phyloP scores from a whole-genome alignment of 495 filamentous ascomycete genomes.

The Letharia lupina region DNA sequence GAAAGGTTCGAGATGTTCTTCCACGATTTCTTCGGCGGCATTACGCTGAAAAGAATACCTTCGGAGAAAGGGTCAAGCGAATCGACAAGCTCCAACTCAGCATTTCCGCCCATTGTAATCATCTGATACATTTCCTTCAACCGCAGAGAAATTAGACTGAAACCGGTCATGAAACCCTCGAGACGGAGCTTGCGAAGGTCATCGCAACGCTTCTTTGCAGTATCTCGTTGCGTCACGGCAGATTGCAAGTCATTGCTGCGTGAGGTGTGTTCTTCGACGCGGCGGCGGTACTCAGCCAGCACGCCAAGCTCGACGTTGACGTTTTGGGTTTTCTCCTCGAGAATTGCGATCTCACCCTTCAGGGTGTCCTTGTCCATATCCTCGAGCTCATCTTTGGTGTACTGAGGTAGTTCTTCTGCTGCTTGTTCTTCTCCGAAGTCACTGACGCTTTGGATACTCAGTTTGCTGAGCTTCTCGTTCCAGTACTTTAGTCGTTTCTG shows the following conservation, averaged over 20 bases:
- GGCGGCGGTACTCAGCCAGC: constrained; percentile 84
- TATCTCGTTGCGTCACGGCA: constrained; percentile 68
- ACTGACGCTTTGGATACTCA: constrained; percentile 64
- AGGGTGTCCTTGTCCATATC: constrained; percentile 84
- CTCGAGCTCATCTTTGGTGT: constrained; percentile 83
- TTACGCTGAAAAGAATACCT: constrained; percentile 92
- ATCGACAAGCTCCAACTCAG: constrained; percentile 93
- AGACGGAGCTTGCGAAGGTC: constrained; percentile 81
- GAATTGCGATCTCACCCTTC: constrained; percentile 75
- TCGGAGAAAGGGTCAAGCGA: constrained; percentile 93
- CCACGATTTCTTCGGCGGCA: constrained; percentile 99
- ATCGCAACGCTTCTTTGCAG: constrained; percentile 81
- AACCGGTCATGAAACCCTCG: constrained; percentile 98
- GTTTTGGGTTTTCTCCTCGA: constrained; percentile 91
- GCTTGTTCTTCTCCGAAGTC: constrained; percentile 53
- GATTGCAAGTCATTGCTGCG: constrained; percentile 70
- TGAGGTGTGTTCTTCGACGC: constrained; percentile 75
- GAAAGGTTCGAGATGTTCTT: constrained; percentile 95
- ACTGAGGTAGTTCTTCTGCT: constrained; percentile 59
- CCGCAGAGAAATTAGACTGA: constrained; percentile 85
- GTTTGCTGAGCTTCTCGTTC: constrained; percentile 79
- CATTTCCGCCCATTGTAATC: constrained; percentile 99
- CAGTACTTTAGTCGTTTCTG: constrained; percentile 77
- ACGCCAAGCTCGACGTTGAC: constrained; percentile 84
- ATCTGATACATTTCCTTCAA: constrained; percentile 99